Evolutionary conservation across 1,284 basidiomycete genomes (phyloP), one percentile per base, ranked within the genome.

Genomic region (Pseudozyma pruni): DNA sequence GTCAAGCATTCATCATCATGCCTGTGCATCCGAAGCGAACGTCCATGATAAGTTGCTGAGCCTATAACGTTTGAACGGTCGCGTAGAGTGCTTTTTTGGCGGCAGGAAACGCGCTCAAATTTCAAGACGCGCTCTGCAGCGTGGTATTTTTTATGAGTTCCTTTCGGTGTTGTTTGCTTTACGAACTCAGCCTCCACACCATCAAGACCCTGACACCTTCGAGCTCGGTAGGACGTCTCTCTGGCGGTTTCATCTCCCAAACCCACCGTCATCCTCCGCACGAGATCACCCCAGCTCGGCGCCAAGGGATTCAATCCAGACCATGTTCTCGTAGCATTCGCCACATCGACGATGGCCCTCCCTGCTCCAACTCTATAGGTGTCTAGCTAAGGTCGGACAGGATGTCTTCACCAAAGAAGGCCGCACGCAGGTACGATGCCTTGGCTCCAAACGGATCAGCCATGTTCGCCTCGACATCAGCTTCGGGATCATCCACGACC

Each of bases 351-450:
- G 27, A 19, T 20, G 27, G n/a, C 29, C 2, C 32, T 8, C 34
- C 8, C 37, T 59, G 56, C 62, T 55, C 19, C 22, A 39, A 51
- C n/a, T 56, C 27, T 11, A 29, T 29, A 29, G 27, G 8, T 8
- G 13, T 14, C n/a, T n/a, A n/a, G 4, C n/a, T 20, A 19, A 16
- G 20, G 20, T 20, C 8, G 23, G 5, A 16, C 55, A 34, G 11
- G 16, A 66, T 67, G 69, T 34, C 69, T 4, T 67, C 59, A 23
- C 69, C 69, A 4, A 72, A 59, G 42, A 67, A 72, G 51, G 63
- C 56, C 17, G 54, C 63, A 4, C 55, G 53, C 19, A 35, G 54
- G 22, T 67, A 67, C 51, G 61, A 63, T 47, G 45, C 38, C 6
- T 25, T 63, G 8, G 55, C 60, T 13, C n/a, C 54, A 5, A 29